Conservation (phyloP, 108 stramenopile species). For the Skeletonema menzelii region DNA sequence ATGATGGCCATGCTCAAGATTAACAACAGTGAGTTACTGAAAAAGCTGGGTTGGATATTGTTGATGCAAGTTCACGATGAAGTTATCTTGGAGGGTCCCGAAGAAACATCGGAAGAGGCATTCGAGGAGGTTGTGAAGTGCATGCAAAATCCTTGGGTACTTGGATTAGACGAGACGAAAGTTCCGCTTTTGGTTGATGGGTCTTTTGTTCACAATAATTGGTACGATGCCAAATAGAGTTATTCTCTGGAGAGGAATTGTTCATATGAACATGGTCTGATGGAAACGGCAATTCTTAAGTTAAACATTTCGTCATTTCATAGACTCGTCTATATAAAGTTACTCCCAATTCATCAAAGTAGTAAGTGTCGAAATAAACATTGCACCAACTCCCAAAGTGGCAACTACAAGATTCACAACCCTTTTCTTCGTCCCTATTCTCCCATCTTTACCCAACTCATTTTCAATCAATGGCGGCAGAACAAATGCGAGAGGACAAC, state of each 20-base stretch:
- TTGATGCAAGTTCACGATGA: conserved; percentile 99
- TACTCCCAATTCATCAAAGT: conserved; percentile 53
- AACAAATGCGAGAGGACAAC: conserved; percentile 70
- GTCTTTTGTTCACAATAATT: conserved; percentile 83
- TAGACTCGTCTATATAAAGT: no score
- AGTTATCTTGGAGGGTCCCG: conserved; percentile 99
- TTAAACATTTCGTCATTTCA: no score
- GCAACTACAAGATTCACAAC: conserved; percentile 40
- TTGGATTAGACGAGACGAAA: conserved; percentile 79
- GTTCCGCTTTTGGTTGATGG: conserved; percentile 97
- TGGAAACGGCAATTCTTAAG: not conserved
- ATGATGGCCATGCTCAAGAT: conserved; percentile 99
- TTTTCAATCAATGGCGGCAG: conserved; percentile 73
- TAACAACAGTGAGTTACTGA: conserved; percentile 73
- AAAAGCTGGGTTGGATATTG: conserved; percentile 93
- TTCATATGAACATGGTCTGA: not conserved
- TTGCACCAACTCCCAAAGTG: conserved; percentile 52
- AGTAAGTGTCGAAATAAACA: conserved; percentile 51
- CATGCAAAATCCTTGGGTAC: conserved; percentile 97
- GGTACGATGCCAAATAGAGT: conserved; percentile 98
- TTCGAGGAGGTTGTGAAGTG: conserved; percentile 83
- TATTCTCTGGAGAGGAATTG: not conserved
- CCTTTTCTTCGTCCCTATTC: conserved; percentile 5
- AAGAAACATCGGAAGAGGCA: conserved; percentile 95
- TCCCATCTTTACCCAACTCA: conserved; percentile 35